Conservation (phyloP, 2,329 filamentous ascomycete species). For the Stemphylium vesicarium region DNA sequence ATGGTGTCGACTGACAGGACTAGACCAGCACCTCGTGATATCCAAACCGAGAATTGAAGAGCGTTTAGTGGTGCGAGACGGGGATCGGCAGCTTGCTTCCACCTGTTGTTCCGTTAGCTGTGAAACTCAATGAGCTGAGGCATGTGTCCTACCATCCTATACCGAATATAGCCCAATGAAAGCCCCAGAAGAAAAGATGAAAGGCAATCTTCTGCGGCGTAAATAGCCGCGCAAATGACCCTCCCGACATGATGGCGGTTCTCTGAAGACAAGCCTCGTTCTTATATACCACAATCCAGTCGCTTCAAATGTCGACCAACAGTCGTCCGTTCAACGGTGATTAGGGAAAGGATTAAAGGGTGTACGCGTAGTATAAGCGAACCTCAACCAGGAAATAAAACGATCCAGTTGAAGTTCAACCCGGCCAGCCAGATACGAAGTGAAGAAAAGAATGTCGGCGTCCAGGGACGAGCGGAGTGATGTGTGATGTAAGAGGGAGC, state of each 20-base stretch:
- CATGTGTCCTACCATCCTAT: slow-evolving; percentile 76
- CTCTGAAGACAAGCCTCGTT: background rate
- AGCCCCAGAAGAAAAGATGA: slow-evolving; percentile 79
- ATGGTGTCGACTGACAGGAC: slow-evolving; percentile 83
- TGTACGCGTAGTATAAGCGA: slow-evolving; percentile 40
- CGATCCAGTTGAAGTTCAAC: slow-evolving; percentile 47
- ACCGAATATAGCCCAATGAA: slow-evolving; percentile 80
- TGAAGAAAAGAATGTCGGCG: slow-evolving; percentile 49
- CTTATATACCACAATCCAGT: no score
- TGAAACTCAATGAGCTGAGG: slow-evolving; percentile 21
- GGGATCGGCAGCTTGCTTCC: slow-evolving; percentile 72
- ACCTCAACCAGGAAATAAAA: slow-evolving; percentile 39
- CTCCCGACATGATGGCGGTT: slow-evolving; percentile 21
- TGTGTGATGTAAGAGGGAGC: slow-evolving; percentile 34
- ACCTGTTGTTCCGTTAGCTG: slow-evolving; percentile 62
- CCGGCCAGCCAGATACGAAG: slow-evolving; percentile 52
- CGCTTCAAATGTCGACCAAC: background rate
- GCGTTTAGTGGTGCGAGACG: slow-evolving; percentile 79
- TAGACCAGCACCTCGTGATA: slow-evolving; percentile 90
- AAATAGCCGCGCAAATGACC: slow-evolving; percentile 51
- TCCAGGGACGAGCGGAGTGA: slow-evolving; percentile 39
- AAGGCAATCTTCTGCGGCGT: slow-evolving; percentile 75
- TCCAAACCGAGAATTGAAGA: slow-evolving; percentile 89
- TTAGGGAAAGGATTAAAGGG: slow-evolving; percentile 45
- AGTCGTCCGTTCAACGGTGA: slow-evolving; percentile 41